Base-by-base conservation (phyloP, 257 asterid species). In the Oldenlandia corymbosa region DNA sequence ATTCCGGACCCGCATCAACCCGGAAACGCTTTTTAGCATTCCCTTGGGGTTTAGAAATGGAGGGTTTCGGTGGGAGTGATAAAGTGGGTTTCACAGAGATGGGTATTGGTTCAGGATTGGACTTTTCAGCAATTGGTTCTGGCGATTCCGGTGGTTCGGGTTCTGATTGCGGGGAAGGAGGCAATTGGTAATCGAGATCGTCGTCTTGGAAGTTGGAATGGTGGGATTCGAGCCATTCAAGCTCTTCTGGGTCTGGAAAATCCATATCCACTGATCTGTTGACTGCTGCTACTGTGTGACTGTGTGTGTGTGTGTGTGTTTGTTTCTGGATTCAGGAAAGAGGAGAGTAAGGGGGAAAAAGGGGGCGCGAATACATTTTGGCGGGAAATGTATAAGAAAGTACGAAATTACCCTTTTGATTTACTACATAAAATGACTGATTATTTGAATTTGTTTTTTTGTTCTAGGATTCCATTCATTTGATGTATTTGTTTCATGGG, bases 221-320 rank as follows among this genome's bases (percentile, higher is more conserved):
- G 71, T 81, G 69, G 11, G 95, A 79, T 82, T 92, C 99, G 30
- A 92, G 86, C 92, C 86, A 89, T 74, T 92, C 84, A 20, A 89
- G 86, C 80, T 87, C 97, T 5, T 88, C 88, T 18, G 81, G 59
- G 69, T 88, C 95, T 42, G 95, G 96, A 74, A 89, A 67, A 73
- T 92, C 99, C 90, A 85, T 82, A 37, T 66, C 69, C 72, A 67
- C 65, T 37, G 70, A 57, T 64, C 10, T 53, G 17, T 60, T n/a
- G n/a, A n/a, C 42, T 48, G 21, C 17, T 2, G 31, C 56, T 50
- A 51, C 31, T 21, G 20, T 2, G 68, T 31, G 23, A 58, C 18
- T 30, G 58, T 34, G 39, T 9, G n/a, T 34, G 39, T 34, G 39
- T 34, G 6, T 34, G 39, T 3, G 39, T 34, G 39, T 62, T 34